These are phyloP conservation scores for Phialophora expanda DNA, from an alignment of 2,329 filamentous ascomycete genomes.

Conservation along the genomic window DNA sequence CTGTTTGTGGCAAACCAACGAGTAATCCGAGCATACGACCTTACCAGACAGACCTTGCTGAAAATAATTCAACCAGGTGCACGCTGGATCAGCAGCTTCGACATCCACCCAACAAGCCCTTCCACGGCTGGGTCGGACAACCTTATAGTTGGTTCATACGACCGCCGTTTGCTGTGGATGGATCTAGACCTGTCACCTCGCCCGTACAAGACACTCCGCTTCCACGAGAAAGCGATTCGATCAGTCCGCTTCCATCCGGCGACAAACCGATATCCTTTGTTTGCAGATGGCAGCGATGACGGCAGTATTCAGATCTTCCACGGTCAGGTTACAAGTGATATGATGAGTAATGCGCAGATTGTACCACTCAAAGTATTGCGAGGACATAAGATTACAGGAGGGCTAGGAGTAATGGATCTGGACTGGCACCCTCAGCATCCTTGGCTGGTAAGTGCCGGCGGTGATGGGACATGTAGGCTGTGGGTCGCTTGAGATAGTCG, in stretches of 20 bases:
- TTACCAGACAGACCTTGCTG: conserved; percentile 86
- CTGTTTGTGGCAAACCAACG: conserved; percentile 97
- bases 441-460: conserved; percentile 92
- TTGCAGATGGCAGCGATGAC: conserved; percentile 94
- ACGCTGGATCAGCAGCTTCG: conserved; percentile 91
- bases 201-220: conserved; percentile 95
- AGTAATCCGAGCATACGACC: conserved; percentile 89
- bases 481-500: conserved; percentile 67
- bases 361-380: conserved; percentile 93
- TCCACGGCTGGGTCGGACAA: conserved; percentile 94
- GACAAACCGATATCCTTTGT: conserved; percentile 72
- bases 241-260: conserved; percentile 85
- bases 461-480: conserved; percentile 87
- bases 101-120: conserved; percentile 81
- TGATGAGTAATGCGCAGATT: conserved; percentile 95
- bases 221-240: conserved; percentile 90
- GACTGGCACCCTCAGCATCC: conserved; percentile 96
- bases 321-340: conserved; percentile 89
- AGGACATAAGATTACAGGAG: conserved; percentile 79
- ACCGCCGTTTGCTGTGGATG: conserved; percentile 93
- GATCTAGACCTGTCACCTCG: conserved; percentile 88
- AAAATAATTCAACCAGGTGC: conserved; percentile 94
- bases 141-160: conserved; percentile 91
- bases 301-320: conserved; percentile 96
- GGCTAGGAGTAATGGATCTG: conserved; percentile 88